These are phyloP conservation scores for Tulasnella sp. DNA, from an alignment of 768 basidiomycete genomes.

Conservation along the genomic window DNA sequence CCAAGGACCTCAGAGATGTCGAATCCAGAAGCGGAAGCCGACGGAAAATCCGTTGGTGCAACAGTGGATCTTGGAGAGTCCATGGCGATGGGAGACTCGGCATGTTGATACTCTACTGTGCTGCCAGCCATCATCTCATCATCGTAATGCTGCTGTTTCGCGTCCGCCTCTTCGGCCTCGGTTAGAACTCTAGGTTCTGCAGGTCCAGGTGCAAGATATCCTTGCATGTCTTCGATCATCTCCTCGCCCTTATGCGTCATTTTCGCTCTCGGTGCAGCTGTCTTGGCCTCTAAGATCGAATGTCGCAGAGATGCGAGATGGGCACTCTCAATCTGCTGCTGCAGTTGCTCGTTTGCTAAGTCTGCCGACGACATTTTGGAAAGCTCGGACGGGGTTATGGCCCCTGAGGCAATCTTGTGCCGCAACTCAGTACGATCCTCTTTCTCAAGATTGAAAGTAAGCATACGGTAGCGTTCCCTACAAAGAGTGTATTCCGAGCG, in stretches of 20 bases:
- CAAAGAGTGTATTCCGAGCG: conserved; percentile 1
- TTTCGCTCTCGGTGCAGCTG: conserved; percentile 56
- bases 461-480: conserved; percentile 84
- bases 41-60: neutral
- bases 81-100: neutral
- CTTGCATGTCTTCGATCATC: conserved; percentile 64
- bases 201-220: neutral
- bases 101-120: neutral
- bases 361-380: conserved; percentile 83
- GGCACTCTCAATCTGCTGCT: conserved; percentile 69
- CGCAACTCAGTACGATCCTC: conserved; percentile 70
- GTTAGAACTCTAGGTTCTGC: neutral
- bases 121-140: neutral
- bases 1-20: conserved; percentile 10
- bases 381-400: conserved; percentile 59
- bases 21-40: neutral
- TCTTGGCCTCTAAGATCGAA: conserved; percentile 64
- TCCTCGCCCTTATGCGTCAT: conserved; percentile 90
- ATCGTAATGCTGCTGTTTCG: conserved; percentile 17
- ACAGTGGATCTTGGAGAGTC: neutral
- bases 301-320: conserved; percentile 76
- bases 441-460: conserved; percentile 80
- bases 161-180: conserved; percentile 8
- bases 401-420: conserved; percentile 58
- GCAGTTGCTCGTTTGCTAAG: conserved; percentile 75